Evolutionary conservation across 2,329 filamentous ascomycete species (phyloP).

Genomic region (Apiospora marii): DNA sequence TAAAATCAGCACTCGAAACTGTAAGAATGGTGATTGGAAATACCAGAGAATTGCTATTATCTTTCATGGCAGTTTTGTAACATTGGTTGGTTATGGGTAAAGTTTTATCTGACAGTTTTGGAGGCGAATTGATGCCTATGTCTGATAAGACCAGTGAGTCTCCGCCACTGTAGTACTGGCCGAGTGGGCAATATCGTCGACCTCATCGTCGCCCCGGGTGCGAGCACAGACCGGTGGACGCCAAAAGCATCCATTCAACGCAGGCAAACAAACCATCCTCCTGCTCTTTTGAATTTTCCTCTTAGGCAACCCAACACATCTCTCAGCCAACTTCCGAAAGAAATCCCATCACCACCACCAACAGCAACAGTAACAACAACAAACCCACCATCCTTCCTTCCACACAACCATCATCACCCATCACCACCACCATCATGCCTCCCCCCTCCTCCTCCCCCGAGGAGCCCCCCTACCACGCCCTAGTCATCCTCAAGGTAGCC

Average conservation of each 20-base stretch:
- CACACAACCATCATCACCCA: not conserved
- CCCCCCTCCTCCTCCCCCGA: not conserved
- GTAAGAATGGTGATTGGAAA: not conserved
- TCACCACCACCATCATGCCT: not conserved
- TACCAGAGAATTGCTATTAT: not conserved
- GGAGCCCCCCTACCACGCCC: not conserved
- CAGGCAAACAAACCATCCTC: not conserved
- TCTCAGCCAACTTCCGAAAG: not conserved
- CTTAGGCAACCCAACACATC: not conserved
- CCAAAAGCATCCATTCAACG: not conserved
- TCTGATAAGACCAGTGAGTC: not conserved
- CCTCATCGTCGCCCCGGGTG: not conserved
- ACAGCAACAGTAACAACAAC: not conserved
- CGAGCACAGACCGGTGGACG: not conserved
- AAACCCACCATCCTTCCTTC: not conserved
- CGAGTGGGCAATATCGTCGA: not conserved
- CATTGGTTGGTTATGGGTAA: not conserved
- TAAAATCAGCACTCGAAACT: not conserved
- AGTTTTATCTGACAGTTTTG: accelerated
- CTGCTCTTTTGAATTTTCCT: not conserved
- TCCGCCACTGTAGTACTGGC: not conserved
- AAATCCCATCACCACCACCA: not conserved
- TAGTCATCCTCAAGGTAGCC: constrained; percentile 5
- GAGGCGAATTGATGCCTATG: not conserved
- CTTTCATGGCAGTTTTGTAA: not conserved